phyloP scores from a whole-genome alignment of 768 basidiomycete genomes.

The Russula abietina region DNA sequence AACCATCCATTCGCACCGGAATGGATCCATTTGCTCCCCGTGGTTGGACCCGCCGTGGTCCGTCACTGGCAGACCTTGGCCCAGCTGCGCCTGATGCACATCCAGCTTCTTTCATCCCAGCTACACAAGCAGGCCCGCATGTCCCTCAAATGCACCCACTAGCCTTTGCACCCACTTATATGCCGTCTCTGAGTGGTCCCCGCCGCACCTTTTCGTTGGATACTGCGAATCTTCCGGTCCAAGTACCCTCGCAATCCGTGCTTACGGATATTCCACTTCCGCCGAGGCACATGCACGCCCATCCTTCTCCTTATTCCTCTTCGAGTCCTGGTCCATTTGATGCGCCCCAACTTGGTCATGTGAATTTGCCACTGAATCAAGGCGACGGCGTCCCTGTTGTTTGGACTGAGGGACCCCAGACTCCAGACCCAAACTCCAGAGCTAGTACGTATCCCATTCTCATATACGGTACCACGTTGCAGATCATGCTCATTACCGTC shows the following conservation, averaged over 20 bases:
- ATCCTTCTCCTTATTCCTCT: neutral
- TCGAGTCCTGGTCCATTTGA: neutral
- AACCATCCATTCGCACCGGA: neutral
- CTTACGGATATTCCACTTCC: too few species aligned
- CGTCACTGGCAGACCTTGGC: neutral
- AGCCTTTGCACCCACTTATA: neutral
- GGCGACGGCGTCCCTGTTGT: neutral
- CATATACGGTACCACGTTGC: neutral
- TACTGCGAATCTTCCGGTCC: neutral
- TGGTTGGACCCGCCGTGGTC: too few species aligned
- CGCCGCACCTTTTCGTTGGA: neutral
- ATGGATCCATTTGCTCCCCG: neutral
- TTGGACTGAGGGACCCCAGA: neutral
- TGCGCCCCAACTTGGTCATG: neutral
- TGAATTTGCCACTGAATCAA: too few species aligned
- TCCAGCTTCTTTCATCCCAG: neutral
- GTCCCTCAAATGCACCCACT: neutral
- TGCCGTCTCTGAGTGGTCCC: neutral
- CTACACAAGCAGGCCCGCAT: neutral
- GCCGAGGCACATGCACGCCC: neutral
- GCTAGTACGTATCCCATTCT: neutral
- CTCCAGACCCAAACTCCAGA: neutral
- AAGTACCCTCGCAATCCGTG: neutral
- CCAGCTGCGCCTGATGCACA: too few species aligned
- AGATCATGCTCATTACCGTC: neutral